Evolutionary conservation across 495 filamentous ascomycete species (phyloP), one percentile per base, ranked within the genome.

Genomic region (Entonaema liquescens): DNA sequence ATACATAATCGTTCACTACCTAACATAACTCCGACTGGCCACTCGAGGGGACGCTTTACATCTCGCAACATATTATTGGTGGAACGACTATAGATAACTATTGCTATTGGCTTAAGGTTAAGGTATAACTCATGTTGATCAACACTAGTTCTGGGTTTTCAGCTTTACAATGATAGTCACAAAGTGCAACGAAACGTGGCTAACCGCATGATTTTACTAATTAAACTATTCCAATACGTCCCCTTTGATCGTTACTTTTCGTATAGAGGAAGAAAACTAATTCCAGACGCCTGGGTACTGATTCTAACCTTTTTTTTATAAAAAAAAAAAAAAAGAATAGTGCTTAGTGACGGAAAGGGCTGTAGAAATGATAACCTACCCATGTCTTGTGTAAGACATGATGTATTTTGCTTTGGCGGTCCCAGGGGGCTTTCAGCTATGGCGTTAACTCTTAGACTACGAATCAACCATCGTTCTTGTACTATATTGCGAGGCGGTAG

Each of bases 131-230:
- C 1, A 13, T 47, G 68, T 59, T 25, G 59, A 71, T 71, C 68
- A 54, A 54, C 59, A 19, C 69, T 26, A 1, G 15, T 58, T 59
- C 7, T 15, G 9, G 58, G 29, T 52, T 17, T 72, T 68, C 69
- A 72, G 69, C 59, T 68, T 19, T 56, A 2, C 50, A 6, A 26
- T n/a, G 36, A 28, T 40, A 56, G 50, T 38, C 23, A 21, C 8
- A 0, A 23, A 23, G 17, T 47, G 42, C 21, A 23, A 23, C 17
- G 8, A 47, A 23, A 47, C 7, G 17, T 12, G 9, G 17, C 17
- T 23, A 47, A 9, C 42, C 8, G 19, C 1, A 4, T 23, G 0
- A 11, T 47, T 12, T 23, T 47, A 47, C 19, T 13, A 12, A 47
- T 47, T 47, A 8, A 17, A 44, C 17, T 47, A 17, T 12, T 8